A percentile compares a stretch with the other conserved stretches of the same genome.
Evolutionary conservation across 1,284 basidiomycete genomes (phyloP).

Genomic region (Ceratobasidium sp.): DNA sequence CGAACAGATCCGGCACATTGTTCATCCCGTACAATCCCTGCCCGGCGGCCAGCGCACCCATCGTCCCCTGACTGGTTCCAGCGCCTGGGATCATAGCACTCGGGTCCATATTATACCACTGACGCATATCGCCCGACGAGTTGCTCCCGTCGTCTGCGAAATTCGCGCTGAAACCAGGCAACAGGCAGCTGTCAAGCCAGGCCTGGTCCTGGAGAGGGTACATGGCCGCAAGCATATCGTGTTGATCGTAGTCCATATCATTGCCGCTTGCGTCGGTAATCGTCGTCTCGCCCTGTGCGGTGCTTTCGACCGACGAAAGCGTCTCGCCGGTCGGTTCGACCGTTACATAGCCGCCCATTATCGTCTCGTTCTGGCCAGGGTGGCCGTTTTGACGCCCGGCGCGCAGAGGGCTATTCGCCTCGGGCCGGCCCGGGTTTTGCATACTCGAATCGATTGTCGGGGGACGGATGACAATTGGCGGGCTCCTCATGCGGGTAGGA

Average conservation of each 20-base stretch:
- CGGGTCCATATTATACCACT: constrained; percentile 8
- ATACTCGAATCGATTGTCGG: constrained; percentile 39
- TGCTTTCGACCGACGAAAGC: constrained; percentile 54
- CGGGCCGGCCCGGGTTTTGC: constrained; percentile 1
- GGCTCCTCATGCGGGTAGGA: constrained; percentile 25
- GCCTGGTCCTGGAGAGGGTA: constrained; percentile 72
- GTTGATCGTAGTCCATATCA: constrained; percentile 38
- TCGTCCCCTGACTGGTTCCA: constrained; percentile 10
- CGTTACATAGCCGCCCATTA: constrained; percentile 56
- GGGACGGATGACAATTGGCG: constrained; percentile 32
- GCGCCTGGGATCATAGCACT: neutral
- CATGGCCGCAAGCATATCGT: constrained; percentile 76
- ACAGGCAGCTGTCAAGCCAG: constrained; percentile 82
- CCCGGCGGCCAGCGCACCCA: constrained; percentile 10
- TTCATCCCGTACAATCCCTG: neutral
- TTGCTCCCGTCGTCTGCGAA: constrained; percentile 35
- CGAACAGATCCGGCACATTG: constrained; percentile 22
- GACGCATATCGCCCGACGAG: constrained; percentile 24
- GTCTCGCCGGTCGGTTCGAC: constrained; percentile 48
- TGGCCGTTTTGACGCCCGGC: neutral
- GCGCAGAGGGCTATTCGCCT: constrained; percentile 4
- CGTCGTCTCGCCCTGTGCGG: constrained; percentile 38
- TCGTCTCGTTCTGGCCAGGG: constrained; percentile 43
- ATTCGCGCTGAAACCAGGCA: constrained; percentile 69
- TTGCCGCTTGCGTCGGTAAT: constrained; percentile 32